phyloP scores from a whole-genome alignment of 495 filamentous ascomycete species.

The Elaphomyces granulatus region DNA sequence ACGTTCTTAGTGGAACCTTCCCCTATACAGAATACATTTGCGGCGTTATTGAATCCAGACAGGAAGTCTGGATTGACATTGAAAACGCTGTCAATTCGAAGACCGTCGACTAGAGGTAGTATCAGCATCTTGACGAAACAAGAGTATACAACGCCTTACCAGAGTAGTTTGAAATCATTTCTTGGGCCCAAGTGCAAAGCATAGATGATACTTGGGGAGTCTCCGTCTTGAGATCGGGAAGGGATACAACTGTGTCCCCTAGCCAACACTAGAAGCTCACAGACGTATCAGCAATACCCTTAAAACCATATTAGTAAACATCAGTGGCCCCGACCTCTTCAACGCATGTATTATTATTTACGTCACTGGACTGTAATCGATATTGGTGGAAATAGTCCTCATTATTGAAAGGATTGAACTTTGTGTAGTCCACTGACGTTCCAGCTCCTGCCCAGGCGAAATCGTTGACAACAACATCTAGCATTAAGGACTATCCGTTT shows the following conservation, averaged over 20 bases:
- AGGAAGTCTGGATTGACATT: constrained; percentile 49
- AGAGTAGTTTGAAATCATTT: background rate
- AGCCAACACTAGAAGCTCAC: constrained; percentile 43
- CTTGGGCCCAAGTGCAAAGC: constrained; percentile 43
- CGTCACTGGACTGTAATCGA: constrained; percentile 29
- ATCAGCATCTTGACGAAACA: too few species aligned
- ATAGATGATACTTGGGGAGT: constrained; percentile 33
- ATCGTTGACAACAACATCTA: constrained; percentile 56
- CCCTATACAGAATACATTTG: constrained; percentile 46
- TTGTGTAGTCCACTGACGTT: constrained; percentile 29
- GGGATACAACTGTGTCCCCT: constrained; percentile 38
- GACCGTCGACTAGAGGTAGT: constrained; percentile 57
- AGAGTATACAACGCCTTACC: too few species aligned
- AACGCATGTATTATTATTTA: constrained; percentile 16
- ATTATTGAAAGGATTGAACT: constrained; percentile 45
- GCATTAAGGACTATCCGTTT: constrained; percentile 39
- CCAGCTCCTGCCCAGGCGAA: constrained; percentile 26
- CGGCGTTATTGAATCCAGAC: constrained; percentile 37
- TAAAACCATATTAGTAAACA: too few species aligned
- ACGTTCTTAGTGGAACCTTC: constrained; percentile 40
- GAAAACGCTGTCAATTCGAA: constrained; percentile 53
- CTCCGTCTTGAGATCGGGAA: constrained; percentile 52
- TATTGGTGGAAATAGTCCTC: constrained; percentile 41
- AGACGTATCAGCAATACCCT: too few species aligned
- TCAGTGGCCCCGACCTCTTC: constrained; percentile 43